phyloP scores from a whole-genome alignment of 2,329 filamentous ascomycete species.

The Ustulina deusta region DNA sequence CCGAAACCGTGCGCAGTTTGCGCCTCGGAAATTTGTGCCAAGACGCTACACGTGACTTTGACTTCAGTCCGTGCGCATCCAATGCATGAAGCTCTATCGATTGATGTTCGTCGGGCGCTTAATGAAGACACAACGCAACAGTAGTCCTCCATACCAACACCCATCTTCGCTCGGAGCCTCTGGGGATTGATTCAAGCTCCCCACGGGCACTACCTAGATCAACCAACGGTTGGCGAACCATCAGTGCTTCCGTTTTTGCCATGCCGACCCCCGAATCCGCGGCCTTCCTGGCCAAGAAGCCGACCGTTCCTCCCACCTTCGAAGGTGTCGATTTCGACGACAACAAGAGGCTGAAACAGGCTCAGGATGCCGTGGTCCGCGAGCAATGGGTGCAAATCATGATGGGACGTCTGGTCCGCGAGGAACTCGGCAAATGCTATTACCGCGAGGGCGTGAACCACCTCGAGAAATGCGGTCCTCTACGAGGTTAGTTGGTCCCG shows the following conservation, averaged over 20 bases:
- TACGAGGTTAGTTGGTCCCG: conserved; percentile 75
- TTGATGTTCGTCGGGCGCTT: conserved; percentile 1
- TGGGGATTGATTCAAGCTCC: conserved; percentile 5
- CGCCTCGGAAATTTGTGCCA: conserved; percentile 8
- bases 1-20: not conserved
- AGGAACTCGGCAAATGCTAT: conserved; percentile 90
- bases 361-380: conserved; percentile 83
- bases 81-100: conserved; percentile 28
- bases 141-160: conserved; percentile 13
- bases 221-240: conserved; percentile 15
- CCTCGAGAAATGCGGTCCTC: conserved; percentile 84
- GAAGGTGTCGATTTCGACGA: conserved; percentile 90
- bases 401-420: conserved; percentile 85
- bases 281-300: conserved; percentile 86
- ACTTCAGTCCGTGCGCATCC: not conserved
- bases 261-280: conserved; percentile 89
- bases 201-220: not conserved
- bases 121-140: conserved; percentile 22
- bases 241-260: conserved; percentile 42
- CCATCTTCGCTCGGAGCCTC: conserved; percentile 3
- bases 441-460: conserved; percentile 87
- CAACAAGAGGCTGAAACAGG: conserved; percentile 82
- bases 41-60: conserved; percentile 29
- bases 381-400: conserved; percentile 92
- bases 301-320: conserved; percentile 83